Conservation (phyloP, 352 stramenopile species). For the Sclerospora graminicola region DNA sequence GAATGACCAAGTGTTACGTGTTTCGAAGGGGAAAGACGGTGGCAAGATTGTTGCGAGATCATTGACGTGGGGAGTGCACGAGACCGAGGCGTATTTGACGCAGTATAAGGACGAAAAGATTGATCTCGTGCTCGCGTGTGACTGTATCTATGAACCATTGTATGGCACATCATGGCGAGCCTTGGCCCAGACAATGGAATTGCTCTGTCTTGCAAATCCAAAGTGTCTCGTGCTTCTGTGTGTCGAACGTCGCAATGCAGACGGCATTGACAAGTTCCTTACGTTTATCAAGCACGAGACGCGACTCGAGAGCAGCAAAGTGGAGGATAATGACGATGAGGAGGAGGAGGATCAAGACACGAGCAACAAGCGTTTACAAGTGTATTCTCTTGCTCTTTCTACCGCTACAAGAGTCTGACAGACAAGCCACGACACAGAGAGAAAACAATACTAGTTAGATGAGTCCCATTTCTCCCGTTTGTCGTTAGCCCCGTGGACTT, state of each 20-base stretch:
- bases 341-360: too few species aligned
- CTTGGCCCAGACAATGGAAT: constrained; percentile 84
- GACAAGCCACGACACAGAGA: neutral
- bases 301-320: constrained; percentile 28
- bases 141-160: constrained; percentile 92
- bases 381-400: constrained; percentile 49
- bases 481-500: constrained; percentile 1
- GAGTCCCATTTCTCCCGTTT: too few species aligned
- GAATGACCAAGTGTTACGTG: constrained; percentile 30
- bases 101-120: constrained; percentile 44
- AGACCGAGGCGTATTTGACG: constrained; percentile 53
- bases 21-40: constrained; percentile 8
- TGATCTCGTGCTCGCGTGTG: constrained; percentile 90
- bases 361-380: constrained; percentile 46
- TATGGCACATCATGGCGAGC: constrained; percentile 88
- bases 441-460: too few species aligned
- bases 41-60: constrained; percentile 38
- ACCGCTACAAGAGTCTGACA: constrained; percentile 4
- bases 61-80: constrained; percentile 75
- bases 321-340: too few species aligned
- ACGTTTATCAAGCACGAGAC: constrained; percentile 41
- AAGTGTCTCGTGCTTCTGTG: constrained; percentile 57
- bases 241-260: constrained; percentile 69
- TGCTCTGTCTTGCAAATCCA: constrained; percentile 45
- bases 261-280: constrained; percentile 77